These are phyloP conservation scores for Eremochloa ophiuroides DNA, from an alignment of 176 grass and related monocot genomes.

Conservation along the genomic window DNA sequence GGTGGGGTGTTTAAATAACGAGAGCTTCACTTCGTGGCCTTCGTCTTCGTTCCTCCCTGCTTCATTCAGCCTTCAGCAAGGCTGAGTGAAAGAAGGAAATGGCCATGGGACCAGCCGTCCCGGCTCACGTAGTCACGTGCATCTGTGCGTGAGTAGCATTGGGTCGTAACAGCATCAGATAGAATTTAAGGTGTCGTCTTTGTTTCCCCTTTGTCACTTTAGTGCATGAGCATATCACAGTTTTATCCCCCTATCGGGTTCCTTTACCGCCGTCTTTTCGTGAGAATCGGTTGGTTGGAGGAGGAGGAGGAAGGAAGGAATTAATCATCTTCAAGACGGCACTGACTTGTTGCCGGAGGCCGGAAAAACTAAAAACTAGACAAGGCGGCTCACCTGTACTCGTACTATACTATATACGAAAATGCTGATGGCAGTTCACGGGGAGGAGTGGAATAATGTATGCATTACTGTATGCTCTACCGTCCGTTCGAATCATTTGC, in stretches of 20 bases:
- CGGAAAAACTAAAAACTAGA: not conserved
- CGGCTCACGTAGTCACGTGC: constrained; percentile 17
- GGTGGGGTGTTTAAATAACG: constrained; percentile 51
- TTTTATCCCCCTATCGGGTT: not conserved
- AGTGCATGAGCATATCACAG: constrained; percentile 34
- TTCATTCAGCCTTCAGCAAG: not conserved
- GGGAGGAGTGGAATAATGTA: not conserved
- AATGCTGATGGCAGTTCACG: constrained; percentile 17
- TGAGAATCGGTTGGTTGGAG: constrained; percentile 52
- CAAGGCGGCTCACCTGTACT: constrained; percentile 19
- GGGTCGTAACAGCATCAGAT: constrained; percentile 35
- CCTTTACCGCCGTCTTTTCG: constrained; percentile 34
- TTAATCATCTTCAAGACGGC: constrained; percentile 2
- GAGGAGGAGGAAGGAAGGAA: not conserved
- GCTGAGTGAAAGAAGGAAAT: constrained; percentile 9
- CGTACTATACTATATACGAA: constrained; percentile 1
- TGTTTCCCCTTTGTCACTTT: constrained; percentile 18
- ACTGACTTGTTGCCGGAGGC: constrained; percentile 13
- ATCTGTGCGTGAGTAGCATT: not conserved
- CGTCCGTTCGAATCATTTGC: not conserved
- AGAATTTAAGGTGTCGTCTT: constrained; percentile 44
- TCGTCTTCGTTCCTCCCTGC: constrained; percentile 8
- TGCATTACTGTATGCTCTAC: not conserved
- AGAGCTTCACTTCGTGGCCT: constrained; percentile 8
- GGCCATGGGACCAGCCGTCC: not conserved